phyloP scores from a whole-genome alignment of 2,329 filamentous ascomycete genomes.

The Raffaelea albimanens region DNA sequence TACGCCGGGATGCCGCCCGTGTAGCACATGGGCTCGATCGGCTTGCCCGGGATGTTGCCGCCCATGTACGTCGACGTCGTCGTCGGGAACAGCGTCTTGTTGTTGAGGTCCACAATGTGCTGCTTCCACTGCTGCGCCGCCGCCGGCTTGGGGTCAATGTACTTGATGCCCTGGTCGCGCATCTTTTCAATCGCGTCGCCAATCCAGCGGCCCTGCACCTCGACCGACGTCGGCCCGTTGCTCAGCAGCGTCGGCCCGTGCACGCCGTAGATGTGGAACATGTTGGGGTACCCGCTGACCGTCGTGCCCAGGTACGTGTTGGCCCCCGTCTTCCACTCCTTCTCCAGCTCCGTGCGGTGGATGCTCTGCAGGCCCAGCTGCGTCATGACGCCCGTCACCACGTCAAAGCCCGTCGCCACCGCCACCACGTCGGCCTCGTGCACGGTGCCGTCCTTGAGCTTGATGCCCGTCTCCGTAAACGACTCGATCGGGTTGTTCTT shows the following conservation, averaged over 20 bases:
- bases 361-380: conserved; percentile 34
- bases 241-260: conserved; percentile 46
- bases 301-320: conserved; percentile 35
- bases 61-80: conserved; percentile 47
- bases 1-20: conserved; percentile 30
- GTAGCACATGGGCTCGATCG: conserved; percentile 41
- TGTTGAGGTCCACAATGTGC: conserved; percentile 33
- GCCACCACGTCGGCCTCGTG: conserved; percentile 34
- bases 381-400: conserved; percentile 27
- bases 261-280: conserved; percentile 44
- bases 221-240: conserved; percentile 46
- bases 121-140: conserved; percentile 39
- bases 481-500: conserved; percentile 28
- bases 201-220: conserved; percentile 49
- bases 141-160: conserved; percentile 38
- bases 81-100: conserved; percentile 37
- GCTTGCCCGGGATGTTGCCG: conserved; percentile 43
- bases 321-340: conserved; percentile 32
- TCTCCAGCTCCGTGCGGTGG: conserved; percentile 24
- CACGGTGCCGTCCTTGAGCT: conserved; percentile 28
- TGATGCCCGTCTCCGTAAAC: conserved; percentile 31
- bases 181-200: conserved; percentile 40
- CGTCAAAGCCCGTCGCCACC: conserved; percentile 35
- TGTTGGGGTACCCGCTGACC: conserved; percentile 36
- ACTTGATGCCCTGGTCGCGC: conserved; percentile 32